phyloP scores from a whole-genome alignment of 495 filamentous ascomycete species.

The Letharia lupina region DNA sequence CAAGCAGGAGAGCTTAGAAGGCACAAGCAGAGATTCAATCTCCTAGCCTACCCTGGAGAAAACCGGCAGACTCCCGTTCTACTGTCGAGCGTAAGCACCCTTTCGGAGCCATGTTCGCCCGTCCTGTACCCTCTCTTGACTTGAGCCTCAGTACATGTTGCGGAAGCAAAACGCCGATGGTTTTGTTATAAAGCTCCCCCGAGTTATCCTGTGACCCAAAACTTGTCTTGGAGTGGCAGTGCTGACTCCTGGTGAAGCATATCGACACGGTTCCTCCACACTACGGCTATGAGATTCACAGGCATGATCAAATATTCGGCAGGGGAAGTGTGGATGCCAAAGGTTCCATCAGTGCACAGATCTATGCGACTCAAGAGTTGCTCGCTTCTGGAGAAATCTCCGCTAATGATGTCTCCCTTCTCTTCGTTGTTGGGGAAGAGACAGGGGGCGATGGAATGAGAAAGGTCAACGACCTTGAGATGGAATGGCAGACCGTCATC shows the following conservation, averaged over 20 bases:
- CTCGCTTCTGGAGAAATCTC: conserved; percentile 36
- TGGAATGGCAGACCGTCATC: conserved; percentile 58
- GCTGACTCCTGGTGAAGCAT: conserved; percentile 34
- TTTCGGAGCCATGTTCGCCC: not conserved
- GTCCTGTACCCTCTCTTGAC: not conserved
- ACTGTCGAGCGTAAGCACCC: conserved; percentile 43
- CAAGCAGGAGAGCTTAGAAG: conserved; percentile 1
- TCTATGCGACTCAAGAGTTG: conserved; percentile 57
- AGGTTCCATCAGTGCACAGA: conserved; percentile 44
- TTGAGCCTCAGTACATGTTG: not conserved
- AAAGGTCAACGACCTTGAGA: conserved; percentile 42
- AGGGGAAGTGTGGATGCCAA: conserved; percentile 89
- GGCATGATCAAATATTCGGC: conserved; percentile 51
- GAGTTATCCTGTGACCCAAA: not conserved
- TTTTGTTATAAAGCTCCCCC: not conserved
- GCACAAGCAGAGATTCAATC: conserved; percentile 49
- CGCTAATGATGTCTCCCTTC: conserved; percentile 49
- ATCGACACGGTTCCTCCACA: conserved; percentile 63
- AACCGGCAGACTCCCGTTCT: conserved; percentile 54
- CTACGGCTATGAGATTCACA: conserved; percentile 45
- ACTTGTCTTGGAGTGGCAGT: not conserved
- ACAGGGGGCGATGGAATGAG: conserved; percentile 77
- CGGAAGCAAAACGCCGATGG: not conserved
- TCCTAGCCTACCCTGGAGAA: conserved; percentile 64
- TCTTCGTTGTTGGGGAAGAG: conserved; percentile 91